These are phyloP conservation scores for Daedaleopsis nitida DNA, from an alignment of 768 basidiomycete genomes.

Conservation along the genomic window DNA sequence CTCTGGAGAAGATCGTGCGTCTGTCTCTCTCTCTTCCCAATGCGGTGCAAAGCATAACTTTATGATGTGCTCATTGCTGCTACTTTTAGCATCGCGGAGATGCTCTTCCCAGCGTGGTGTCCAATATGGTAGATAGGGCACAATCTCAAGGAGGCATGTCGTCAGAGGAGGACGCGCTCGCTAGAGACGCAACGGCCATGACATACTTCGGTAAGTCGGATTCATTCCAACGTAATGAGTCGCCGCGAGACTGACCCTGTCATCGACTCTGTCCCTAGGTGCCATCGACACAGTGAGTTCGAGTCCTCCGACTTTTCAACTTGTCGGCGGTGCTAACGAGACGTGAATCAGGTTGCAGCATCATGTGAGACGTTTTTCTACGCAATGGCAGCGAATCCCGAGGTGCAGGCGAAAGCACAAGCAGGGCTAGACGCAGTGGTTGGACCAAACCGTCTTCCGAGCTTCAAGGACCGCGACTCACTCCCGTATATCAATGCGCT, in stretches of 20 bases:
- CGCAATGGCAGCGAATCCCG: slow-evolving; percentile 24
- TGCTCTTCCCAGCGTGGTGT: no score
- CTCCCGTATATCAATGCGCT: slow-evolving; percentile 28
- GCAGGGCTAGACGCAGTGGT: slow-evolving; percentile 25
- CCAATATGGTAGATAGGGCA: slow-evolving; percentile 1
- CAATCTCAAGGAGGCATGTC: neutral
- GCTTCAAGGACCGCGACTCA: slow-evolving; percentile 11
- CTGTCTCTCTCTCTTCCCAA: no score
- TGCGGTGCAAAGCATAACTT: no score
- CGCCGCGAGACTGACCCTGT: no score
- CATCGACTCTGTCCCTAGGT: neutral
- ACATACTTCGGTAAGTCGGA: neutral
- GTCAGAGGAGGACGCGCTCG: neutral
- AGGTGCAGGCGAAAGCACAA: slow-evolving; percentile 23
- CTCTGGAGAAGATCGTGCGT: no score
- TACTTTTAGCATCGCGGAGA: no score
- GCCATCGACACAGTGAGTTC: neutral
- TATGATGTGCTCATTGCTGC: no score
- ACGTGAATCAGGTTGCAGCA: neutral
- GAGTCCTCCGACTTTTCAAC: no score
- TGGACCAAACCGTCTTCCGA: slow-evolving; percentile 24
- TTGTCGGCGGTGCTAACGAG: neutral
- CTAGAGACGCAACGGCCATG: neutral
- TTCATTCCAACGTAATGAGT: neutral
- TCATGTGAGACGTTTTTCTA: neutral